Conservation (phyloP, 176 grass and related monocot genomes). For the Phragmites australis region DNA sequence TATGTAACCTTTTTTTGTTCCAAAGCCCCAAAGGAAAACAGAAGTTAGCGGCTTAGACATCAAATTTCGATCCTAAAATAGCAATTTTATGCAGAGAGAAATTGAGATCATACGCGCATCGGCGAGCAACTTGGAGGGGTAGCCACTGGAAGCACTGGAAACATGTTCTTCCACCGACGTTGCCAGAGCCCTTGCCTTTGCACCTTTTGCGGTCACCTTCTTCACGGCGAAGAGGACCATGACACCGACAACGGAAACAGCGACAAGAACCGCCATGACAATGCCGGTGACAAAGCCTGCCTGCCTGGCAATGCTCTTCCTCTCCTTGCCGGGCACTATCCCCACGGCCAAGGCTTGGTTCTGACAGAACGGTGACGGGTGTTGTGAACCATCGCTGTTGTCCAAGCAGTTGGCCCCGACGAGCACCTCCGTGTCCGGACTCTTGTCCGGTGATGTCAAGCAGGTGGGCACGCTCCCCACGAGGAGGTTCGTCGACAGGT, state of each 20-base stretch:
- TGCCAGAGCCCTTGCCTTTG: slow-evolving; percentile 39
- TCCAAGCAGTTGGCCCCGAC: slow-evolving; percentile 69
- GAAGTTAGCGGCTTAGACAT: not conserved
- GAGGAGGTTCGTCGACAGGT: slow-evolving; percentile 84
- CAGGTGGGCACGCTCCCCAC: slow-evolving; percentile 65
- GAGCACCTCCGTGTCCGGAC: slow-evolving; percentile 40
- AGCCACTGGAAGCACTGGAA: slow-evolving; percentile 49
- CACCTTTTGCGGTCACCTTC: slow-evolving; percentile 40
- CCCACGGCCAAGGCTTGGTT: slow-evolving; percentile 90
- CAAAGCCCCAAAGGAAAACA: not conserved
- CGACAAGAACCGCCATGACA: slow-evolving; percentile 39
- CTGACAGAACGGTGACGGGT: slow-evolving; percentile 75
- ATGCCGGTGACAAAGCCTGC: slow-evolving; percentile 40
- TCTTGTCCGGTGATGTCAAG: slow-evolving; percentile 43
- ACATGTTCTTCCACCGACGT: slow-evolving; percentile 59
- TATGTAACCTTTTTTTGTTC: slow-evolving; percentile 64
- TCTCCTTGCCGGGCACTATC: slow-evolving; percentile 51
- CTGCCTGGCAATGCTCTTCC: slow-evolving; percentile 29
- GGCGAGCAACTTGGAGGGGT: slow-evolving; percentile 68
- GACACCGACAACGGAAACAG: slow-evolving; percentile 31
- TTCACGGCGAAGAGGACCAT: slow-evolving; percentile 55
- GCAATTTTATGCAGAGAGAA: slow-evolving; percentile 7
- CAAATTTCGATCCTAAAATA: not conserved
- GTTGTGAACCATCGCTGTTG: slow-evolving; percentile 44
- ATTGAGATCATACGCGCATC: slow-evolving; percentile 77